These are phyloP conservation scores for Ascochyta clinopodiicola DNA, from an alignment of 2,329 filamentous ascomycete species.

Conservation along the genomic window DNA sequence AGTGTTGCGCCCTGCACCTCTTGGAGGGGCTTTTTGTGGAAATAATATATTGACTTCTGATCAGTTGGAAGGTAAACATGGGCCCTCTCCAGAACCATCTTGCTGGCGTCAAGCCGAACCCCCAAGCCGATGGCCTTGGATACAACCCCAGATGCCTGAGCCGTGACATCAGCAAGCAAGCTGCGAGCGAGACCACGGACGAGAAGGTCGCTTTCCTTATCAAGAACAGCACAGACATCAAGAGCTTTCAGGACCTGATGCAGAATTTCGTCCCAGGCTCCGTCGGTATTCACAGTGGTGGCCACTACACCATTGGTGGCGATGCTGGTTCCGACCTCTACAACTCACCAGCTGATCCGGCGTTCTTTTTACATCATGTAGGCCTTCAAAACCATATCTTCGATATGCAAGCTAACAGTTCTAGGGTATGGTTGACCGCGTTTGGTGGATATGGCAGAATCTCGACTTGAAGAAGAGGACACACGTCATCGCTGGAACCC, in stretches of 20 bases:
- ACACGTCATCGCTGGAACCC: conserved; percentile 50
- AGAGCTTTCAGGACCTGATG: conserved; percentile 41
- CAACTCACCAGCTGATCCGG: conserved; percentile 44
- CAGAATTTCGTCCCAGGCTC: conserved; percentile 15
- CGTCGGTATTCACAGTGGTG: conserved; percentile 52
- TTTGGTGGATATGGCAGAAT: conserved; percentile 58
- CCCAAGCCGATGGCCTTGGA: conserved; percentile 25
- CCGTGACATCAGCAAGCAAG: conserved; percentile 43
- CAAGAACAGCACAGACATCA: conserved; percentile 45
- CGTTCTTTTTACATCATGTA: conserved; percentile 53
- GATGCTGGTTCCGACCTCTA: conserved; percentile 53
- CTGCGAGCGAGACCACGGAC: conserved; percentile 36
- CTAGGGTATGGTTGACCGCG: conserved; percentile 53
- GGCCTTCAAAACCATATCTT: too few species aligned
- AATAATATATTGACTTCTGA: too few species aligned
- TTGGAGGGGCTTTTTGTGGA: too few species aligned
- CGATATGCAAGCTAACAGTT: too few species aligned
- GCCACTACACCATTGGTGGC: conserved; percentile 52
- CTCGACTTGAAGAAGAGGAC: conserved; percentile 45
- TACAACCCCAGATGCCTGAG: conserved; percentile 42
- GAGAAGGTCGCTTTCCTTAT: conserved; percentile 46
- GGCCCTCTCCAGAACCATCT: conserved; percentile 54
- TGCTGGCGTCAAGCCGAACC: conserved; percentile 29
- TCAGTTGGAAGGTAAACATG: conserved; percentile 50
- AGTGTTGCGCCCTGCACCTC: background rate